Conservation (phyloP, 345 rosid genomes). For the Erodium maritimum region DNA sequence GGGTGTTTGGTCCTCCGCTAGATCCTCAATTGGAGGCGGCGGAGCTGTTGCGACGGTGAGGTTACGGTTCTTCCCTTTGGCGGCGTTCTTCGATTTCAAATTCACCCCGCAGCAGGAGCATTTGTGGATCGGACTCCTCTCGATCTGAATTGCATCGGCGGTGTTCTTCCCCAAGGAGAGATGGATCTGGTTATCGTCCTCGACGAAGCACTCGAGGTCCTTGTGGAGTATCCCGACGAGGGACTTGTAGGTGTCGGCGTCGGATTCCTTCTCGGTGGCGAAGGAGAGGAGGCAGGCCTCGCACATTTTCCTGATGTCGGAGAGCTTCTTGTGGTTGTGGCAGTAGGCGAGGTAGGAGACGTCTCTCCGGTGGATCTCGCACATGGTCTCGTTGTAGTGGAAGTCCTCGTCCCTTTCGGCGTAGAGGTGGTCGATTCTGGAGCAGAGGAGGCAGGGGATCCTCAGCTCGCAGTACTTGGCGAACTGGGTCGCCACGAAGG, state of each 20-base stretch:
- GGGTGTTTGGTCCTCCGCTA: too few species aligned
- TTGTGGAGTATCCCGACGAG: conserved; percentile 70
- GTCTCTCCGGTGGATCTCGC: conserved; percentile 68
- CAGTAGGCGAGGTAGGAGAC: conserved; percentile 74
- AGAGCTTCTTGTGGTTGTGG: conserved; percentile 69
- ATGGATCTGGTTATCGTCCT: conserved; percentile 47
- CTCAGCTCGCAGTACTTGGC: conserved; percentile 68
- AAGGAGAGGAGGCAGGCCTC: conserved; percentile 89
- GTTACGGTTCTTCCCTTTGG: conserved; percentile 9
- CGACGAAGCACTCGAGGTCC: conserved; percentile 60
- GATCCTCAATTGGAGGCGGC: too few species aligned
- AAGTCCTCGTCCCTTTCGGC: conserved; percentile 32
- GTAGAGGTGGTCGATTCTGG: conserved; percentile 61
- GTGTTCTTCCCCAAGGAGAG: conserved; percentile 32
- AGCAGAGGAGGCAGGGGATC: conserved; percentile 83
- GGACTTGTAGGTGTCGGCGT: conserved; percentile 63
- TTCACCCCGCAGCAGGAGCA: conserved; percentile 63
- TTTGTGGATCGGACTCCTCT: conserved; percentile 11
- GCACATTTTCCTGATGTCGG: conserved; percentile 69
- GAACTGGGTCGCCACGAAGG: conserved; percentile 50
- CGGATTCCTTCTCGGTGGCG: conserved; percentile 70
- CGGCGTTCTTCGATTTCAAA: conserved; percentile 33
- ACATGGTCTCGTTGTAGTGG: conserved; percentile 73
- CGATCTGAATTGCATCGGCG: conserved; percentile 7
- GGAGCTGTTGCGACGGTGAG: too few species aligned